These are phyloP conservation scores for Escallonia rubra DNA, from an alignment of 129 eudicot species.

Conservation along the genomic window DNA sequence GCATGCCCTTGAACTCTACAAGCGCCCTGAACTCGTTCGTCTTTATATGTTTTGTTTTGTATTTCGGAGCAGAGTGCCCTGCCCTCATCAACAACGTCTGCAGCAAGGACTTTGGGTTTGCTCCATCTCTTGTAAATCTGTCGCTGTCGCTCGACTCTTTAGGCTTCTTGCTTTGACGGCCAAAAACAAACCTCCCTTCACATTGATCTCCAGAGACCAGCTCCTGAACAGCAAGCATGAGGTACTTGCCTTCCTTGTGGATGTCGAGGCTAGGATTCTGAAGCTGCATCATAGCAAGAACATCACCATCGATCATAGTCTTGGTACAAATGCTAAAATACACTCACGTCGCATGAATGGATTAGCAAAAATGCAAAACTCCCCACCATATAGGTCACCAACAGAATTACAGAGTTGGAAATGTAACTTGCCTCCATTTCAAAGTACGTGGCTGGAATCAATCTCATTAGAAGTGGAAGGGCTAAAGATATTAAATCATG, in stretches of 20 bases:
- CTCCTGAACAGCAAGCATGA: conserved; percentile 92
- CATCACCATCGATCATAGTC: no score
- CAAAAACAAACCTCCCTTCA: conserved; percentile 92
- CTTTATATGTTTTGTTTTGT: conserved; percentile 91
- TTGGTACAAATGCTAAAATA: no score
- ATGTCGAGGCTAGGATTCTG: conserved; percentile 70
- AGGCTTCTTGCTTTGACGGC: conserved; percentile 73
- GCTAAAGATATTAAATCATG: no score
- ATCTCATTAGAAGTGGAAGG: no score
- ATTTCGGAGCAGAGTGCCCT: conserved; percentile 93
- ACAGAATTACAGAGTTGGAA: no score
- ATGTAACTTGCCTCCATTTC: no score
- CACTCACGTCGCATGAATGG: no score
- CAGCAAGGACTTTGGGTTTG: conserved; percentile 84
- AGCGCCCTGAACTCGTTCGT: conserved; percentile 94
- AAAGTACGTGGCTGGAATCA: no score
- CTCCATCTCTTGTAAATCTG: conserved; percentile 77
- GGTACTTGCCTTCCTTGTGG: conserved; percentile 89
- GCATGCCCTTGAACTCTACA: conserved; percentile 96
- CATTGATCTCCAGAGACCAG: conserved; percentile 86
- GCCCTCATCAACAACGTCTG: conserved; percentile 97
- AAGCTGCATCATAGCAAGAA: conserved; percentile 47
- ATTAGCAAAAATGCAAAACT: no score
- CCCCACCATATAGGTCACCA: no score
- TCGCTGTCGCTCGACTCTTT: conserved; percentile 46